Percentiles rank a stretch among this genome's conserved stretches.
Conservation (phyloP, 306 rosid species). For the Sphenostylis stenocarpa region DNA sequence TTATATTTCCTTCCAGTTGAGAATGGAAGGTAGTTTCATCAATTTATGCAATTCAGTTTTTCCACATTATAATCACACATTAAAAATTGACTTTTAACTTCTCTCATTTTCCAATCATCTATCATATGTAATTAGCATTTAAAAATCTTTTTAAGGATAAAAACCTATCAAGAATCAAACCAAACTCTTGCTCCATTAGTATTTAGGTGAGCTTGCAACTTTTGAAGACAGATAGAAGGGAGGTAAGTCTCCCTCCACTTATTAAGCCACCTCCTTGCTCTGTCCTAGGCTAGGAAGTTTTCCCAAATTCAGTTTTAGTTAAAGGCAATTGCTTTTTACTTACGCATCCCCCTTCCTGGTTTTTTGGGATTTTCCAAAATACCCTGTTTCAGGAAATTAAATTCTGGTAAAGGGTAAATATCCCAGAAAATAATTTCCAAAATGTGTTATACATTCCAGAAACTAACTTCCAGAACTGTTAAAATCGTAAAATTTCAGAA, state of each 20-base stretch:
- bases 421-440: too few relatives aligned
- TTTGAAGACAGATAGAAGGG: not conserved
- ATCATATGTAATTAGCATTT: not conserved
- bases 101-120: not conserved
- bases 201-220: not conserved
- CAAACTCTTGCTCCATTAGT: not conserved
- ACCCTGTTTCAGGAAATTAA: too few relatives aligned
- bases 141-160: not conserved
- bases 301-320: not conserved
- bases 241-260: not conserved
- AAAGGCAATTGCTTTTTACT: not conserved
- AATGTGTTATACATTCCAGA: too few relatives aligned
- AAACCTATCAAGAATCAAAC: not conserved
- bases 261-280: not conserved
- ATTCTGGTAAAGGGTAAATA: too few relatives aligned
- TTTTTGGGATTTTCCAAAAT: too few relatives aligned
- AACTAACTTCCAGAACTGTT: too few relatives aligned
- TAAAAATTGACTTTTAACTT: not conserved
- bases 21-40: not conserved
- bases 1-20: too few relatives aligned
- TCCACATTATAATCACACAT: not conserved
- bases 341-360: too few relatives aligned
- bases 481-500: too few relatives aligned
- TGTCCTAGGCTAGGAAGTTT: not conserved
- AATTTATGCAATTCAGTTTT: too few relatives aligned